Evolutionary conservation across 75 land plant species (phyloP), one percentile per base, ranked within the genome.

Genomic region (Selaginella moellendorffii): DNA sequence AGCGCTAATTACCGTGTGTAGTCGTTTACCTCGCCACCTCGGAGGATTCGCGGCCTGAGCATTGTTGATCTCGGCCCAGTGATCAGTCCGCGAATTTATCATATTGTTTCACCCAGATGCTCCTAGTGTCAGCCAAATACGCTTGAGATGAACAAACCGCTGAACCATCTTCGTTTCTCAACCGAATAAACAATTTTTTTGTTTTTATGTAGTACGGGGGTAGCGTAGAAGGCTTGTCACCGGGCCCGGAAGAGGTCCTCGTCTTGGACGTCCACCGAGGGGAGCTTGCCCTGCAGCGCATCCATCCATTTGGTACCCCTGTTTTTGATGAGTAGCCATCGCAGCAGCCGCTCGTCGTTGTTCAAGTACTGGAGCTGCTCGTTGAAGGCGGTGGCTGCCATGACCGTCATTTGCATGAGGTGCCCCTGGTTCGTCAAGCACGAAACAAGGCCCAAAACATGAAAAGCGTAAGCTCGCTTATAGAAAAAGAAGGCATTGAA

Each of bases 401-500:
- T 90, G 77, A 90, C 70, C 1, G 86, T 84, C 88, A 90, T 80
- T 76, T 87, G 92, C 85, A 87, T 79, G 62, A 90, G 77, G 27
- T 82, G 87, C 27, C 82, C 97, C 88, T 90, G 68, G n/a, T n/a
- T n/a, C n/a, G n/a, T n/a, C 29, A 76, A 24, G 26, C 68, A 46
- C 1, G 22, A 68, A 20, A 54, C 12, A n/a, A 25, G 17, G 53
- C 28, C 8, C 59, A 30, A 31, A 19, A 46, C 10, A 18, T 18
- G 52, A 18, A 46, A 46, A 10, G 52, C 10, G 52, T 18, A 46
- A 46, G 14, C 10, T 10, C 52, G 18, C 52, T 18, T 10, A 46
- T 46, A 10, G 14, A 10, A 46, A 10, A 46, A 46, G 10, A 10
- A 10, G 14, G 10, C 14, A 63, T 17, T 1, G 17, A 53, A 25